Conservation (phyloP, 208 protist species). For the Porcisia deanei region DNA sequence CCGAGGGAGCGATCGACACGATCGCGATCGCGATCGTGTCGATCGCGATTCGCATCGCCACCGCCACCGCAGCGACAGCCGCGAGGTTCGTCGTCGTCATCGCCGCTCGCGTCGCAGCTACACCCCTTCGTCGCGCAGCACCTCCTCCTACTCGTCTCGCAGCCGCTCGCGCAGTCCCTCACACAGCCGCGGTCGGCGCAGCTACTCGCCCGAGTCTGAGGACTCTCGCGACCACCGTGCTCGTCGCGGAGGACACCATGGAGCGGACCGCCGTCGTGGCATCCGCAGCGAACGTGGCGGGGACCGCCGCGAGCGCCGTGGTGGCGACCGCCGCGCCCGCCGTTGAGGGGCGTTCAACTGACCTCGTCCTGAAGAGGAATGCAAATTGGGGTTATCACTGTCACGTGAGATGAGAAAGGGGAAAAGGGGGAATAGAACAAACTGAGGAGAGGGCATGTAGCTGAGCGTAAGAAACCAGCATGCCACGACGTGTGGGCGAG, state of each 20-base stretch:
- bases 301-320: slow-evolving; percentile 25
- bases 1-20: slow-evolving; percentile 6
- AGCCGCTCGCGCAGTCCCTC: slow-evolving; percentile 22
- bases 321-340: slow-evolving; percentile 18
- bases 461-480: not conserved
- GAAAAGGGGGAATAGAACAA: not conserved
- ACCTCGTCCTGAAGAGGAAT: not conserved
- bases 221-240: slow-evolving; percentile 27
- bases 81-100: slow-evolving; percentile 23
- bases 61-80: slow-evolving; percentile 27
- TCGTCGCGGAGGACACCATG: slow-evolving; percentile 13
- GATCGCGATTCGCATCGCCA: not conserved
- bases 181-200: slow-evolving; percentile 27
- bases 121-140: slow-evolving; percentile 19
- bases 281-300: slow-evolving; percentile 3
- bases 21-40: not conserved
- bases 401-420: not conserved
- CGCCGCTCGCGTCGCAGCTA: slow-evolving; percentile 37
- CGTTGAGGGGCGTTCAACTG: not conserved
- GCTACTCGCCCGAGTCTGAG: slow-evolving; percentile 21
- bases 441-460: not conserved
- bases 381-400: not conserved
- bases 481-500: not conserved
- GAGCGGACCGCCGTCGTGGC: slow-evolving; percentile 16
- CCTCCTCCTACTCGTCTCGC: slow-evolving; percentile 13